These are phyloP conservation scores for Aspergillus sclerotiicarbonarius DNA, from an alignment of 495 filamentous ascomycete species.

Conservation along the genomic window DNA sequence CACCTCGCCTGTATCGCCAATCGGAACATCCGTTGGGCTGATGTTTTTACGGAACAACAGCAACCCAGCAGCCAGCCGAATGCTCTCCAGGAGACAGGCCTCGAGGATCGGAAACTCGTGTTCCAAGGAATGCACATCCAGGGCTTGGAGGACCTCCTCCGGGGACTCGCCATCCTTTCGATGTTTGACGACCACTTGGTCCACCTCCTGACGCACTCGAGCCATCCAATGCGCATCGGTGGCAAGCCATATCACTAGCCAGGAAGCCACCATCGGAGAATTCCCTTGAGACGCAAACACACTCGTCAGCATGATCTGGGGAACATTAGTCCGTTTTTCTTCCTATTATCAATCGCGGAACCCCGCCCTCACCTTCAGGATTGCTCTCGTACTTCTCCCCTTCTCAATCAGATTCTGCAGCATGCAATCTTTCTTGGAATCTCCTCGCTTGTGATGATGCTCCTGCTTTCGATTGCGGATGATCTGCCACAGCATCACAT, in stretches of 20 bases:
- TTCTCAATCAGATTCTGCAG: background rate
- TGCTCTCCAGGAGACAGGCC: background rate
- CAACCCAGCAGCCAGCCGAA: background rate
- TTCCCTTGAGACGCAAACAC: slow-evolving; percentile 1
- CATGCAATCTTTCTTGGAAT: background rate
- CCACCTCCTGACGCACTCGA: slow-evolving; percentile 3
- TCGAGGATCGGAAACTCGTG: slow-evolving; percentile 2
- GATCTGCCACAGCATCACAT: slow-evolving; percentile 1
- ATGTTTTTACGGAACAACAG: slow-evolving; percentile 3
- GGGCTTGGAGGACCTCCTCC: slow-evolving; percentile 1
- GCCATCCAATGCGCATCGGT: slow-evolving; percentile 4
- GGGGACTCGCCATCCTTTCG: background rate
- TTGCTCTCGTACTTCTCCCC: background rate
- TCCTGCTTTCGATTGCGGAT: background rate
- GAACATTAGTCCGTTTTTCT: background rate
- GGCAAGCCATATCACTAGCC: slow-evolving; percentile 2
- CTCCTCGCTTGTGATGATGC: background rate
- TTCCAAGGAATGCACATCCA: background rate
- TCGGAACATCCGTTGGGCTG: background rate
- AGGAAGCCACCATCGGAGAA: background rate
- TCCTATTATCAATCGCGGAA: background rate
- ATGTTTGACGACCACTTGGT: slow-evolving; percentile 1
- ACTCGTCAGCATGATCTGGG: background rate
- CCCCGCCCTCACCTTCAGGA: slow-evolving; percentile 1
- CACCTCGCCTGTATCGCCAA: slow-evolving; percentile 6